phyloP scores from a whole-genome alignment of 108 stramenopile species.

The Nannochloropsis salina region DNA sequence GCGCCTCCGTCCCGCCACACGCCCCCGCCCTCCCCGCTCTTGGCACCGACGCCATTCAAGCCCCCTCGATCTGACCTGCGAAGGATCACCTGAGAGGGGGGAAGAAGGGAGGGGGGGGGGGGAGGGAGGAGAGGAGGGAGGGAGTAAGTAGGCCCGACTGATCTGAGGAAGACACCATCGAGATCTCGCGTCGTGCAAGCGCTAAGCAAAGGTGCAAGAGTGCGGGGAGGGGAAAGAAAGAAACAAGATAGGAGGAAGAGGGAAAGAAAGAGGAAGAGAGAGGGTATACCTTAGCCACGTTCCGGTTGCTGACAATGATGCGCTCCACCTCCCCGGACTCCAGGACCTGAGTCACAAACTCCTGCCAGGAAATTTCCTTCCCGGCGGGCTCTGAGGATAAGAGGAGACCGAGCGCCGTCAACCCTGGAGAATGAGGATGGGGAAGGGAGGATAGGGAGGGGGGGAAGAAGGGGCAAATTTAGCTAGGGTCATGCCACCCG shows the following conservation, averaged over 20 bases:
- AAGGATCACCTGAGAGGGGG: not conserved
- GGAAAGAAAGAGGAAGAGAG: not conserved
- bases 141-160: not conserved
- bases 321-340: slow-evolving; percentile 76
- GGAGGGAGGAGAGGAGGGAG: not conserved
- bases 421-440: not conserved
- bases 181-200: not conserved
- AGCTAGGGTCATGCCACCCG: not conserved
- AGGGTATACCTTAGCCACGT: slow-evolving; percentile 63
- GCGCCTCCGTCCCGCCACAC: not conserved
- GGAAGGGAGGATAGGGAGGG: not conserved
- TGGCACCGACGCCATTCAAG: not conserved
- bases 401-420: not conserved
- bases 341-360: slow-evolving; percentile 70
- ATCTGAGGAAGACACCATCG: not conserved
- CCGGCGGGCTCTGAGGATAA: slow-evolving; percentile 9
- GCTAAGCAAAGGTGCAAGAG: not conserved
- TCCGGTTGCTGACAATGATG: slow-evolving; percentile 81
- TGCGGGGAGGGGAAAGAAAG: not conserved
- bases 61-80: not conserved
- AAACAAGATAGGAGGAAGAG: not conserved
- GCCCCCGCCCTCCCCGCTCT: not conserved
- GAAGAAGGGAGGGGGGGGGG: not conserved
- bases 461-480: not conserved
- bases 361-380: slow-evolving; percentile 67